Base-by-base conservation (phyloP, 768 basidiomycete species). In the Mrakia blollopis region DNA sequence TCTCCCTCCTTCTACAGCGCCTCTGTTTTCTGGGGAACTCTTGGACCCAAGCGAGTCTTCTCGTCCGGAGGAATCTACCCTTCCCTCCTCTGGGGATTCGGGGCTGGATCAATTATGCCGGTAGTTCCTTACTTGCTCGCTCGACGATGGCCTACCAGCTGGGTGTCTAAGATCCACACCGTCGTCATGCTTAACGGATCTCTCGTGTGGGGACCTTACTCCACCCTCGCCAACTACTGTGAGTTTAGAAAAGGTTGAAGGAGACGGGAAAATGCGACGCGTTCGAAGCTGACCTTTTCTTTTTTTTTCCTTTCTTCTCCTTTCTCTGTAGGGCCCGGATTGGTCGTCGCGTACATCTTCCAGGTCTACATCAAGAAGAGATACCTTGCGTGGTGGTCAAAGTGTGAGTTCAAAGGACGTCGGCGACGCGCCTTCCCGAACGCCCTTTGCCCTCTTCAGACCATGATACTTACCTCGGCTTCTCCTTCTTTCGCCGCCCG, bases 91-190 rank as follows among this genome's bases (percentile, higher is more conserved):
- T 57, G 88, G 82, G 92, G 91, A 85, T 92, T 94, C 88, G 85
- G 89, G 75, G 83, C 92, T 77, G 93, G 93, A 70, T 25, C 89
- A n/a, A 68, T 90, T 74, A 85, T 89, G 3, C 93, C 93, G 37
- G 87, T 94, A 80, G 90, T 91, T 14, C 91, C 91, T 86, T 94
- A 91, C 85, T 85, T 90, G 84, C 80, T 90, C 77, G 84, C 86
- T 72, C 83, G 85, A 80, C 87, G 85, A 80, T 93, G 86, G 85
- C 90, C 91, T 28, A 73, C 21, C 39, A 62, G 70, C 30, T 25
- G 65, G 47, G 25, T 63, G 10, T 39, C 71, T 54, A 73, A 77
- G 47, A 44, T 54, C 18, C 76, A 77, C 63, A 28, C 2, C 18
- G 2, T 14, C 9, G 47, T 50, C 47, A 50, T 50, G 47, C 18